A percentile compares a stretch with the other conserved stretches of the same genome.
Conservation (phyloP, 768 basidiomycete genomes). For the Pholiota microspora region DNA sequence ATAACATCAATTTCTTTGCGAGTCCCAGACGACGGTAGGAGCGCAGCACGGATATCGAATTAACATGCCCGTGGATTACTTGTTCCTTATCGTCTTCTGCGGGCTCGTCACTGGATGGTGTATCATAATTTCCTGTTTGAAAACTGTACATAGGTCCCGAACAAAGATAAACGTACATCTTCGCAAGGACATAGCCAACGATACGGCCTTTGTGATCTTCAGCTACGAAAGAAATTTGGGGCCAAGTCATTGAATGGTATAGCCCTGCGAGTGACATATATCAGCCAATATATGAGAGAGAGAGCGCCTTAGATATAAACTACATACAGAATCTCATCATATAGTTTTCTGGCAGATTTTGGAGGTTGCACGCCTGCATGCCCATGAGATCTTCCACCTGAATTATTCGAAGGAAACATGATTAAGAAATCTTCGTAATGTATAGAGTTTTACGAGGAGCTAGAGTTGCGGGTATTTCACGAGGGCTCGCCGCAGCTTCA, state of each 20-base stretch:
- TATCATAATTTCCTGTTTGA: not conserved
- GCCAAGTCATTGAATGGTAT: slow-evolving; percentile 91
- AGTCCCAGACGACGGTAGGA: slow-evolving; percentile 89
- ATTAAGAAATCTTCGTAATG: slow-evolving; percentile 6
- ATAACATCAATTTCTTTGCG: slow-evolving; percentile 91
- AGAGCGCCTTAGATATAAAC: too few species aligned
- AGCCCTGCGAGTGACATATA: slow-evolving; percentile 52
- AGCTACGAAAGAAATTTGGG: slow-evolving; percentile 89
- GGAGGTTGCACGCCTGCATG: slow-evolving; percentile 93
- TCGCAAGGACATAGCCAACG: slow-evolving; percentile 94
- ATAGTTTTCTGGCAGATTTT: slow-evolving; percentile 93
- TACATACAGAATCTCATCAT: slow-evolving; percentile 73
- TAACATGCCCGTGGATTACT: slow-evolving; percentile 86
- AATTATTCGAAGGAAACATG: too few species aligned
- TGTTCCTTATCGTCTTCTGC: slow-evolving; percentile 54
- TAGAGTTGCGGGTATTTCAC: too few species aligned
- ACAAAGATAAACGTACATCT: slow-evolving; percentile 61
- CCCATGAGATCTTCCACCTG: slow-evolving; percentile 86
- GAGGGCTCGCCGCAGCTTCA: not conserved
- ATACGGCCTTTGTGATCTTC: slow-evolving; percentile 87
- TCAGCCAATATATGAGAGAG: not conserved
- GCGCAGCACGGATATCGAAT: slow-evolving; percentile 92
- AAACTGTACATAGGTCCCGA: not conserved
- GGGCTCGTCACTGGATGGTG: slow-evolving; percentile 30
- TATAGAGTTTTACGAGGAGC: too few species aligned